phyloP scores from a whole-genome alignment of 768 basidiomycete species.

The Fistulinella prunicolor region DNA sequence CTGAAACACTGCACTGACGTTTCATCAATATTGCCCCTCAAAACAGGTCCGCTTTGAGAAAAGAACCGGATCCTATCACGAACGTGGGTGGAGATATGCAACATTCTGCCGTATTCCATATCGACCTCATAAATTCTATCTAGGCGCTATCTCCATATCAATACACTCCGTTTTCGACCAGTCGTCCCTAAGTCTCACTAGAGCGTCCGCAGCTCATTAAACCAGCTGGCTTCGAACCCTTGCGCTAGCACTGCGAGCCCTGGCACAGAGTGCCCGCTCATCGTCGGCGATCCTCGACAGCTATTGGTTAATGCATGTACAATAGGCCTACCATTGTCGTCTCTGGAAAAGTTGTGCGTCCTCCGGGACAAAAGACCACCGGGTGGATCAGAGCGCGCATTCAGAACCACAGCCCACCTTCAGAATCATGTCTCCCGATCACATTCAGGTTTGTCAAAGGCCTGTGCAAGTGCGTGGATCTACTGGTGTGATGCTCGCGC shows the following conservation, averaged over 20 bases:
- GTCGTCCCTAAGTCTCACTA: neutral
- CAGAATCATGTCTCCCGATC: neutral
- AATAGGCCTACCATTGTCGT: too few species aligned
- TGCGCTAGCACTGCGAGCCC: too few species aligned
- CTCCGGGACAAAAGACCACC: neutral
- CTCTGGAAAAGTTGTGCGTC: too few species aligned
- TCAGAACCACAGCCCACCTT: neutral
- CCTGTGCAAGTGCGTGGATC: slow-evolving; percentile 18
- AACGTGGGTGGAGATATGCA: slow-evolving; percentile 15
- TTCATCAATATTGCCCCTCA: neutral
- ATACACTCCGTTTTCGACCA: slow-evolving; percentile 1
- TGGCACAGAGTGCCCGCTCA: too few species aligned
- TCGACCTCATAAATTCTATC: slow-evolving; percentile 4
- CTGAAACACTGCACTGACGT: slow-evolving; percentile 6
- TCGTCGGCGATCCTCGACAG: too few species aligned
- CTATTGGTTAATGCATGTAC: too few species aligned
- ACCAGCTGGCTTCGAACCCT: neutral
- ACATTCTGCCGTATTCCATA: neutral
- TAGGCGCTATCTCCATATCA: neutral
- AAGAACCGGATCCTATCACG: slow-evolving; percentile 5
- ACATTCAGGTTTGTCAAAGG: neutral
- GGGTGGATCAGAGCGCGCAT: slow-evolving; percentile 3
- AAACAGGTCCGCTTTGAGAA: slow-evolving; percentile 6
- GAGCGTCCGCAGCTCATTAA: too few species aligned
- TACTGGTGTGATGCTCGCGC: slow-evolving; percentile 8